Evolutionary conservation across 495 filamentous ascomycete species (phyloP).

Genomic region (Amniculicola lignicola): DNA sequence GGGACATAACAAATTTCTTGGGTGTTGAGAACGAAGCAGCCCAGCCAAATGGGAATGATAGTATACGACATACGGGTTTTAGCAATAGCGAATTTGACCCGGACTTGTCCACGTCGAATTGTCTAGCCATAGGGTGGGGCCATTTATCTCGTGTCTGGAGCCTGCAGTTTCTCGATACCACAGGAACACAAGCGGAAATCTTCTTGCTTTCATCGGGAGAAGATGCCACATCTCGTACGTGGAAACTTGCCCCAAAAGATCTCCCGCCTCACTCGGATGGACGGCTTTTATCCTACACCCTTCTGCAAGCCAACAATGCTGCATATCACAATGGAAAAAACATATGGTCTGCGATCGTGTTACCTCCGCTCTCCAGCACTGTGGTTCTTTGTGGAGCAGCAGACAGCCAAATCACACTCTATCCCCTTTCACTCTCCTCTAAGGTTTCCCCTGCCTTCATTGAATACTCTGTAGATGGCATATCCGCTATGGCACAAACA

Average conservation of each 20-base stretch:
- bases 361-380: slow-evolving; percentile 30
- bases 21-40: slow-evolving; percentile 18
- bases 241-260: slow-evolving; percentile 51
- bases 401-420: slow-evolving; percentile 56
- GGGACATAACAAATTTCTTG: slow-evolving; percentile 67
- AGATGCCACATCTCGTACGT: slow-evolving; percentile 68
- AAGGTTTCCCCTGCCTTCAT: background rate
- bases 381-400: slow-evolving; percentile 77
- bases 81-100: slow-evolving; percentile 13
- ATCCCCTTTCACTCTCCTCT: background rate
- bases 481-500: background rate
- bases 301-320: slow-evolving; percentile 53
- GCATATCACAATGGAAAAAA: slow-evolving; percentile 79
- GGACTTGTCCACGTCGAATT: slow-evolving; percentile 40
- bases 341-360: slow-evolving; percentile 72
- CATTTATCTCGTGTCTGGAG: slow-evolving; percentile 90
- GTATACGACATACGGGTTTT: slow-evolving; percentile 24
- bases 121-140: slow-evolving; percentile 69
- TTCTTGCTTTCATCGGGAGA: slow-evolving; percentile 64
- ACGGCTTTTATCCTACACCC: slow-evolving; percentile 26
- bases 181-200: slow-evolving; percentile 21
- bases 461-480: slow-evolving; percentile 14
- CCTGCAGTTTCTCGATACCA: slow-evolving; percentile 57
- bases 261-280: background rate
- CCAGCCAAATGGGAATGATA: slow-evolving; percentile 44